Conservation (phyloP, 2,329 filamentous ascomycete genomes). For the Aspergillus niger region DNA sequence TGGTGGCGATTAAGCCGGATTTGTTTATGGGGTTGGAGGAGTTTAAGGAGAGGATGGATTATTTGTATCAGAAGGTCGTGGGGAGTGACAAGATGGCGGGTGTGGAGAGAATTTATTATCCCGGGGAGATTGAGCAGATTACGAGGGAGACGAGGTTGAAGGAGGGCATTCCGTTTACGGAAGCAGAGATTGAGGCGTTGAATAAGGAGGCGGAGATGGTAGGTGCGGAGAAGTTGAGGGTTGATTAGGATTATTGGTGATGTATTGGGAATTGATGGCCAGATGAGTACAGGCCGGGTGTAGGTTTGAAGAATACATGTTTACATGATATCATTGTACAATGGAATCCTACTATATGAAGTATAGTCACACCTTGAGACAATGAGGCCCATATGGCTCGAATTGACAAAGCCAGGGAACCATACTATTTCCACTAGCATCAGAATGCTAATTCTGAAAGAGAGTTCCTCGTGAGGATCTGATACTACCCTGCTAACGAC, state of each 20-base stretch:
- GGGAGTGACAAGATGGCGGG: slow-evolving; percentile 55
- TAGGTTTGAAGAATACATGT: too few relatives aligned
- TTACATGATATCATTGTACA: too few relatives aligned
- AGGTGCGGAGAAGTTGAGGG: slow-evolving; percentile 28
- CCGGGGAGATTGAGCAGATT: slow-evolving; percentile 59
- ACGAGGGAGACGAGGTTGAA: slow-evolving; percentile 42
- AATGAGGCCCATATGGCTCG: too few relatives aligned
- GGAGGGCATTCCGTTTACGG: slow-evolving; percentile 53
- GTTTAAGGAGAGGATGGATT: slow-evolving; percentile 64
- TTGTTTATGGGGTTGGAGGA: slow-evolving; percentile 71
- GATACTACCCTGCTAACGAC: too few relatives aligned
- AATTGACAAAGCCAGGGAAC: too few relatives aligned
- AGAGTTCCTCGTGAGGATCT: too few relatives aligned
- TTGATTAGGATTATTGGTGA: neutral
- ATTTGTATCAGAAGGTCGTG: slow-evolving; percentile 58
- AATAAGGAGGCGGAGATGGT: slow-evolving; percentile 53
- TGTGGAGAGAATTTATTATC: slow-evolving; percentile 59
- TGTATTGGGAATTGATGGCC: neutral
- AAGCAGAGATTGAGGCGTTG: slow-evolving; percentile 52
- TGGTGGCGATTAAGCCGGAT: slow-evolving; percentile 72
- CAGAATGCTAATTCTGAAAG: too few relatives aligned
- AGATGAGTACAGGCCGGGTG: neutral
- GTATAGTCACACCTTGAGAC: too few relatives aligned
- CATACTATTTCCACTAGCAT: too few relatives aligned
- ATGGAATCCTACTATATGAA: too few relatives aligned